Conservation (phyloP, 2,329 filamentous ascomycete genomes). For the Sordariomycetes sp. region DNA sequence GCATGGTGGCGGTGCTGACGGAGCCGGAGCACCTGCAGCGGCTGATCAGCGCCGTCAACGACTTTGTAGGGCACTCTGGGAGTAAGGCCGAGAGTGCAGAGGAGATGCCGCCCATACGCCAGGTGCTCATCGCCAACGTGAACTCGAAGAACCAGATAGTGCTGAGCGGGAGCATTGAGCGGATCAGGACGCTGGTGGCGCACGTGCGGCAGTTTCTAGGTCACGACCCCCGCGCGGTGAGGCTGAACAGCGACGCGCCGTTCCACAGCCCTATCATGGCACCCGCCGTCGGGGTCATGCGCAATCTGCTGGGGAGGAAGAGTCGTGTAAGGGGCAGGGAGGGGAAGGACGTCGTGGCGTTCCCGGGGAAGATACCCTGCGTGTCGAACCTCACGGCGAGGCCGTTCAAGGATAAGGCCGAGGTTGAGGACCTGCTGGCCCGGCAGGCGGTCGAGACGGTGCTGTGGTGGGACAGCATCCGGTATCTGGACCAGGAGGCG, state of each 20-base stretch:
- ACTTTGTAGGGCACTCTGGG: constrained; percentile 54
- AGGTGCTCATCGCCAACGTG: constrained; percentile 85
- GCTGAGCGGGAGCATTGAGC: constrained; percentile 71
- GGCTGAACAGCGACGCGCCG: constrained; percentile 74
- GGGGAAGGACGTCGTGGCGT: constrained; percentile 54
- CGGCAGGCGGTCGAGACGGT: constrained; percentile 85
- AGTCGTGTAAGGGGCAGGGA: constrained; percentile 39
- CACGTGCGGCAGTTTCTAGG: constrained; percentile 83
- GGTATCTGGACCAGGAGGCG: constrained; percentile 73
- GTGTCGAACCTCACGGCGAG: constrained; percentile 76
- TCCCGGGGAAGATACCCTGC: constrained; percentile 63
- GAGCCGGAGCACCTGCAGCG: constrained; percentile 62
- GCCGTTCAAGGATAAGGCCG: constrained; percentile 59
- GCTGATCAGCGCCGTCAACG: constrained; percentile 61
- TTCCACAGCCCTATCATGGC: constrained; percentile 91
- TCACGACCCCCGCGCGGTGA: constrained; percentile 79
- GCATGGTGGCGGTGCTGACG: constrained; percentile 88
- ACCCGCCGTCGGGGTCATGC: constrained; percentile 67
- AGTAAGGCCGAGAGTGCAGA: constrained; percentile 55
- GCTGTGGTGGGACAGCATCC: constrained; percentile 87
- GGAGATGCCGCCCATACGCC: constrained; percentile 63
- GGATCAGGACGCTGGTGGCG: constrained; percentile 68
- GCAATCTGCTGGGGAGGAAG: constrained; percentile 46
- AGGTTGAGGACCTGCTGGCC: constrained; percentile 68
- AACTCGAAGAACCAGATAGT: constrained; percentile 97